Evolutionary conservation across 305 asterid genomes (phyloP).

Genomic region (Fraxinus platypoda): DNA sequence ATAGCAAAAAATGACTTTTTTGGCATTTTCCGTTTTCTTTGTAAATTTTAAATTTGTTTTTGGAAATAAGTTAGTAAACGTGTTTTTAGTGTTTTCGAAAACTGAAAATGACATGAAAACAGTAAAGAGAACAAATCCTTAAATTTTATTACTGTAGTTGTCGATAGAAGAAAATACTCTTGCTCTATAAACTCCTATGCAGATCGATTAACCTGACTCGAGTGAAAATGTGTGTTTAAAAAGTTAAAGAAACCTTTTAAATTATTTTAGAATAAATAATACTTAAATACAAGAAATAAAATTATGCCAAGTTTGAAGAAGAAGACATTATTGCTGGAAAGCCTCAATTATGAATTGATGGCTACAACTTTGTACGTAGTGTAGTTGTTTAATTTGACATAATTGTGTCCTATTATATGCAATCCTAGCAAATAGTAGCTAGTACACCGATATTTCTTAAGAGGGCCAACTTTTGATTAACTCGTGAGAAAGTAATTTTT

Average conservation of each 20-base stretch:
- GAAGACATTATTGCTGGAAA: not conserved
- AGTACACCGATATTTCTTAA: not conserved
- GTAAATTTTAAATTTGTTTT: too few species aligned
- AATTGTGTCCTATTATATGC: not conserved
- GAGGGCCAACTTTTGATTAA: not conserved
- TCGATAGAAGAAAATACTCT: not conserved
- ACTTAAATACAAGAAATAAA: not conserved
- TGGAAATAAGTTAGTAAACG: too few species aligned
- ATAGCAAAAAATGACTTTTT: too few species aligned
- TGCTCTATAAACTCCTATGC: not conserved
- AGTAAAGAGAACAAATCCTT: too few species aligned
- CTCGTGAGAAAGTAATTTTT: not conserved
- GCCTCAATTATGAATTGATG: not conserved
- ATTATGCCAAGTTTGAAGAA: not conserved
- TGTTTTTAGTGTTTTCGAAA: too few species aligned
- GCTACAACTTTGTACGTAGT: not conserved
- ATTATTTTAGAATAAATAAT: too few species aligned
- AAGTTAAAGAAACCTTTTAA: too few species aligned
- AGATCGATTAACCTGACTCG: not conserved
- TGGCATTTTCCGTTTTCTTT: too few species aligned
- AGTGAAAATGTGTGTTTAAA: too few species aligned
- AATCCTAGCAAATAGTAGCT: not conserved
- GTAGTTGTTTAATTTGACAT: not conserved
- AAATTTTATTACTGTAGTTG: not conserved
- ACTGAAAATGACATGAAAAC: too few species aligned